Evolutionary conservation across 352 stramenopile species (phyloP), one percentile per base, ranked within the genome.

Genomic region (Pythium plurisporium): DNA sequence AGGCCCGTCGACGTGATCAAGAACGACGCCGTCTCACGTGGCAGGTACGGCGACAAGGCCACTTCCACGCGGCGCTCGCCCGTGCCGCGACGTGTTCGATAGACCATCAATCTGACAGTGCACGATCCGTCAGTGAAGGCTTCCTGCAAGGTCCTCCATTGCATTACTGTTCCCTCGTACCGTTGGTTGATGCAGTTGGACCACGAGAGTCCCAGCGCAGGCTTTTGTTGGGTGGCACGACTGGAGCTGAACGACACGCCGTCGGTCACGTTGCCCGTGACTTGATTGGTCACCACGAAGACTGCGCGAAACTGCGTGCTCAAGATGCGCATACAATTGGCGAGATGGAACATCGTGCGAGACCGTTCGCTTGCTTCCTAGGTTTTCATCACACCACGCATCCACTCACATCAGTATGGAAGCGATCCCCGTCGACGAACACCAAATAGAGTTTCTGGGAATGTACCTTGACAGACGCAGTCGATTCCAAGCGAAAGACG

Each of bases 151-250:
- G 25, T 38, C 36, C 12, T 27, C 25, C 30, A 55, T 17, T 42
- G 19, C 31, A 12, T 37, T 38, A 50, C 11, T 7, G 9, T 29
- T 3, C 26, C 25, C 5, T 31, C 15, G 19, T 49, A 89, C 79
- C 83, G 67, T 58, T 94, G 84, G 63, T 91, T 91, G 66, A 94
- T 72, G 69, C 84, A 94, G 67, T 87, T 79, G 27, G 84, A 88
- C 84, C 84, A 94, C 4, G 84, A 90, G 5, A 91, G 55, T 1
- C 84, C 84, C 2, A 94, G 62, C 23, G 84, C 81, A 2, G 84
- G 84, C 29, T 85, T 79, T 51, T 71, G 41, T 25, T 68, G 67
- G 34, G 62, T 70, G 7, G 15, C 55, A 29, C 47, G 49, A 36
- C 23, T 45, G 19, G 55, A 45, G 11, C 23, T n/a, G 22, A 47